Evolutionary conservation across 371 early-diverging fungal genomes (phyloP).

Genomic region (Lichtheimia hyalospora): DNA sequence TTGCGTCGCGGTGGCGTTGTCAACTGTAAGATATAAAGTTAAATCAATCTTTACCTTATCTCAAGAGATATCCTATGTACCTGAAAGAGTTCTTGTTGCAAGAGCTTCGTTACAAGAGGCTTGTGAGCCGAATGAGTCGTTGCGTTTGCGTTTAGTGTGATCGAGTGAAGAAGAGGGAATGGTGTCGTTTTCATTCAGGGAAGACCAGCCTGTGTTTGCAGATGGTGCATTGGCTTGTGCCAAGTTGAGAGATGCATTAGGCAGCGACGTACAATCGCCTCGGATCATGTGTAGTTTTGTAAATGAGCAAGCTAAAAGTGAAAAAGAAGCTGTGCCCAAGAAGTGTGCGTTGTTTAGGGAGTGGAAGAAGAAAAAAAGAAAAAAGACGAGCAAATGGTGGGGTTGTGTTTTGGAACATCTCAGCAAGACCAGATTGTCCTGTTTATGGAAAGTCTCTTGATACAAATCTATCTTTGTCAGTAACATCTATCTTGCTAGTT

Average conservation of each 20-base stretch:
- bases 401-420: neutral
- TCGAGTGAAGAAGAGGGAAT: too few relatives aligned
- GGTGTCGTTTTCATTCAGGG: neutral
- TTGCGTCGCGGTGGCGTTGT: neutral
- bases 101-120: neutral
- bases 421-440: constrained; percentile 1
- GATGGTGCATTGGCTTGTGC: neutral
- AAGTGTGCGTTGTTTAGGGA: neutral
- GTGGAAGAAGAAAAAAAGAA: neutral
- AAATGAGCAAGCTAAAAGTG: neutral
- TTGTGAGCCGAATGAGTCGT: neutral
- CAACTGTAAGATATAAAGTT: neutral
- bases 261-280: neutral
- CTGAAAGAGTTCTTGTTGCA: neutral
- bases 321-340: neutral
- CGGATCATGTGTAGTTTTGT: neutral
- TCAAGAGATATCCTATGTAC: neutral
- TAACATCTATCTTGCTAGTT: too few relatives aligned
- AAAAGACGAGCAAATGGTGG: neutral
- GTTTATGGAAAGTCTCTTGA: neutral
- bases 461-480: neutral
- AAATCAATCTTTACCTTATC: neutral
- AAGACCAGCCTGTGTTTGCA: neutral
- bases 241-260: neutral
- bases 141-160: neutral